Evolutionary conservation across 768 basidiomycete genomes (phyloP), one percentile per base, ranked within the genome.

Genomic region (Leccinum subgranulosum): DNA sequence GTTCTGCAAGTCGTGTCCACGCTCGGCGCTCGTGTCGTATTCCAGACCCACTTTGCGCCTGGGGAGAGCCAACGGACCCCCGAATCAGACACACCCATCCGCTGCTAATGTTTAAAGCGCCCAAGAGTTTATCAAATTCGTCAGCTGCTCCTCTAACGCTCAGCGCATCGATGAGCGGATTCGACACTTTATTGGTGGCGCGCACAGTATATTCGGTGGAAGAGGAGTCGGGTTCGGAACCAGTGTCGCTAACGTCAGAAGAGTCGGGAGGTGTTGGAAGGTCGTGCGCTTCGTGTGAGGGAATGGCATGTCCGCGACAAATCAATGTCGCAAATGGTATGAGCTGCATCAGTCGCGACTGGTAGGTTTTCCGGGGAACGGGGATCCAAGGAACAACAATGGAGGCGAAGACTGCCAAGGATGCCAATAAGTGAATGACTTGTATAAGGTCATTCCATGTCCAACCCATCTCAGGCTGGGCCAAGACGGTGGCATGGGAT

Each of bases 391-490:
- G 69, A 4, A 84, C 56, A 29, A 87, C 75, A 57, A 86, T 82
- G 19, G 81, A 80, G 55, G 79, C 67, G 54, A 92, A 78, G 5
- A 91, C 81, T 0, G 86, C 71, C 33, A 84, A 66, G 12, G 88
- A 89, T 12, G 87, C 84, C 23, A 83, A 60, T 2, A 91, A 73
- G 62, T 91, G 90, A 71, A 87, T 79, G 4, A 76, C 65, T 63
- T 89, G 87, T n/a, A 86, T 64, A 46, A 77, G 71, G 51, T 86
- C 81, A 46, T 76, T 75, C 76, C 80, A 80, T 6, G 76, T 73
- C 75, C 79, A 86, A 36, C 61, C 57, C 3, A 47, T 51, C 27
- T 51, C 36, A 23, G 62, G 54, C 6, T 65, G 46, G 10, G 67
- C 15, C 17, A 25, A n/a, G 14, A 56, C 12, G 50, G 73, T 63